Conservation (phyloP, 1,284 basidiomycete genomes). For the Ganoderma leucocontextum region DNA sequence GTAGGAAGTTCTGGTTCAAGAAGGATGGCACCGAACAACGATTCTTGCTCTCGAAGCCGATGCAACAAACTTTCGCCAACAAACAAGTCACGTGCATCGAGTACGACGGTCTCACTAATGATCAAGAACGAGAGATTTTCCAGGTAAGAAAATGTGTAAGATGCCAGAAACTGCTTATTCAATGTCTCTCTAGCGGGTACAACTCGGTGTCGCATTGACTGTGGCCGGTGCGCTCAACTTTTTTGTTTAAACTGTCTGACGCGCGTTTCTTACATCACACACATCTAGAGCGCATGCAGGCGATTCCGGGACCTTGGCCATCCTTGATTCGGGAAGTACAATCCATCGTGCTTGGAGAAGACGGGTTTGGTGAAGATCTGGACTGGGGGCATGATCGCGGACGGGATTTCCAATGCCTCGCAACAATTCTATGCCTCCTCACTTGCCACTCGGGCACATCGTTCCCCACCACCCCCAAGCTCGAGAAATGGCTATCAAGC, state of each 20-base stretch:
- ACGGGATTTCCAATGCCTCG: conserved; percentile 56
- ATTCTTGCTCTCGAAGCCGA: conserved; percentile 55
- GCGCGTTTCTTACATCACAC: not conserved
- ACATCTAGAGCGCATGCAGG: conserved; percentile 53
- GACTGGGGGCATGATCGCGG: conserved; percentile 57
- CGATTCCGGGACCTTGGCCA: conserved; percentile 53
- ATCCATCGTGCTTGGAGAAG: conserved; percentile 46
- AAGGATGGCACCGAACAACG: conserved; percentile 40
- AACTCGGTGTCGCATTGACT: conserved; percentile 51
- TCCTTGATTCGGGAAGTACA: conserved; percentile 52
- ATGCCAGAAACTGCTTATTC: not conserved
- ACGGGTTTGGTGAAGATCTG: conserved; percentile 53
- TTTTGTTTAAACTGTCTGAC: not conserved
- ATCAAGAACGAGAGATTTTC: conserved; percentile 78
- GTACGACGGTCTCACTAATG: conserved; percentile 66
- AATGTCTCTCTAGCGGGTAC: conserved; percentile 49
- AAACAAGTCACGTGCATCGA: conserved; percentile 81
- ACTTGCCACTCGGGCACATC: conserved; percentile 43
- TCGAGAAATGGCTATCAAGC: conserved; percentile 53
- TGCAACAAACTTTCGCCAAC: conserved; percentile 61
- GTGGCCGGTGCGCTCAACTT: conserved; percentile 49
- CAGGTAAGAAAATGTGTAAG: conserved; percentile 51
- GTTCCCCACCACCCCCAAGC: conserved; percentile 42
- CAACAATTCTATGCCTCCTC: conserved; percentile 52
- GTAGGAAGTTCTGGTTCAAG: conserved; percentile 63